Base-by-base conservation (phyloP, 345 rosid genomes). In the Turritis glabra region DNA sequence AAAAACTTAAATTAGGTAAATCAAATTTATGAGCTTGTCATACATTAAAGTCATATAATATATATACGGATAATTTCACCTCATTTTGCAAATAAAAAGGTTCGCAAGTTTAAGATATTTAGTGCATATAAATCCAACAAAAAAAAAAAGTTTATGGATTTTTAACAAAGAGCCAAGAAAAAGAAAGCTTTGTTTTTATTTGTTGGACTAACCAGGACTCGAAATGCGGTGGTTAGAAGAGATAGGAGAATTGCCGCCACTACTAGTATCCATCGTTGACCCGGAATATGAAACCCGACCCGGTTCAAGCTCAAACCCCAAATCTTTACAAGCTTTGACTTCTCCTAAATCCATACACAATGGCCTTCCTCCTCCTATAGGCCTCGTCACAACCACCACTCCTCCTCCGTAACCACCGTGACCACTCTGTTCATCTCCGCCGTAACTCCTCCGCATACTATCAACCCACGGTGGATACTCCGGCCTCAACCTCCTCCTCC, bases 301-400 rank as follows among this genome's bases (percentile, higher is more conserved):
- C 76, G 67, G 77, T 74, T 95, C 99, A 80, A 95, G 69, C 67
- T 89, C 97, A 70, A 95, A 89, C 29, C 97, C 97, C 38, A 95
- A 85, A 67, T 95, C 97, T 27, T 87, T 82, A 73, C 99, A 92
- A n/a, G 97, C 97, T 70, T 90, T 89, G 37, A 91, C 89, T 78
- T 91, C 95, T 37, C 77, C 97, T 83, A 92, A 56, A 69, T 87
- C 99, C 97, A 95, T 92, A 75, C 99, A 92, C 83, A 95, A 48
- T 1, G 92, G 73, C 71, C 89, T 84, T 40, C 72, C 73, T 72
- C 97, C 99, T 64, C 97, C 97, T 64, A 82, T 86, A 0, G 97
- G 90, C 85, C 86, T 86, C 19, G 94, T 89, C 51, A 95, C 88
- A 79, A 95, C 89, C 83, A 90, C 71, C 81, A 92, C 22, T 13